phyloP scores from a whole-genome alignment of 2,329 filamentous ascomycete genomes.

The Colletotrichum tamarilloi region DNA sequence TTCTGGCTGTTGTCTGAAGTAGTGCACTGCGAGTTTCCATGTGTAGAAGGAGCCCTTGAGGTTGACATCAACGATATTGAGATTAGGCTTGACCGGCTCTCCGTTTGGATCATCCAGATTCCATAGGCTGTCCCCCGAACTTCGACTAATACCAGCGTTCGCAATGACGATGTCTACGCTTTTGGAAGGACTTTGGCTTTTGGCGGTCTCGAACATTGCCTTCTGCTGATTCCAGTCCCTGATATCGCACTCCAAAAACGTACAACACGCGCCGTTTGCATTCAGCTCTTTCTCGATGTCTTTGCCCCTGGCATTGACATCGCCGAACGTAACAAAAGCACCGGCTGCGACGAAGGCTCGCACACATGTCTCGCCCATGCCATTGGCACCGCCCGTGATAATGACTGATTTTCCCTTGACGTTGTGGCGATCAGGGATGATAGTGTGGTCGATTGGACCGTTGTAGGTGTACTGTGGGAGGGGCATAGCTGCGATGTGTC shows the following conservation, averaged over 20 bases:
- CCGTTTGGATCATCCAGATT: slow-evolving; percentile 45
- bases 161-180: slow-evolving; percentile 59
- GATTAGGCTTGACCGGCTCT: slow-evolving; percentile 49
- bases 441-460: background rate
- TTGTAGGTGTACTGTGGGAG: background rate
- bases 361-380: slow-evolving; percentile 51
- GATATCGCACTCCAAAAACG: background rate
- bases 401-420: slow-evolving; percentile 51
- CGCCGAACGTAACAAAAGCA: slow-evolving; percentile 54
- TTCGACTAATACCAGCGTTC: slow-evolving; percentile 57
- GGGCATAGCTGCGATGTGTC: background rate
- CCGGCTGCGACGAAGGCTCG: slow-evolving; percentile 48
- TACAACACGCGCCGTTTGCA: slow-evolving; percentile 24
- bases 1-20: slow-evolving; percentile 55
- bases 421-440: background rate
- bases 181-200: slow-evolving; percentile 36
- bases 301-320: slow-evolving; percentile 48
- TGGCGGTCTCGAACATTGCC: background rate
- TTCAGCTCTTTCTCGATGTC: slow-evolving; percentile 47
- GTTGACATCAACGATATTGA: slow-evolving; percentile 55
- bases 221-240: background rate
- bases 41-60: slow-evolving; percentile 56
- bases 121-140: slow-evolving; percentile 51
- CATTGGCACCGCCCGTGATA: slow-evolving; percentile 59
- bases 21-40: slow-evolving; percentile 57